Evolutionary conservation across 1,284 basidiomycete genomes (phyloP), one percentile per base, ranked within the genome.

Genomic region (Naganishia sp.): DNA sequence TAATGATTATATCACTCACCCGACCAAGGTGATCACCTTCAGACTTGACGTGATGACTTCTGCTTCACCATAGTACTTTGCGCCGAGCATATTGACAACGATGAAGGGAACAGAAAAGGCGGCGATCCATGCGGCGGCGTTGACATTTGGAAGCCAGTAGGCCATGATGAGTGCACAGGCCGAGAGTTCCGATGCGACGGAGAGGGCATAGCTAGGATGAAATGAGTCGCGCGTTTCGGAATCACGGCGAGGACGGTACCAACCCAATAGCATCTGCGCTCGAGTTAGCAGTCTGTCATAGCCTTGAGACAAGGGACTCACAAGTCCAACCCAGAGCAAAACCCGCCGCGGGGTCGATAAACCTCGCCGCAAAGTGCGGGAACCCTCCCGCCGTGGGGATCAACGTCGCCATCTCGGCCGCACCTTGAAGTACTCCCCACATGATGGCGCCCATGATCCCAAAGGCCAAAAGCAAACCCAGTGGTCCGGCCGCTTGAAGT

Each of bases 301-400:
- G 23, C 48, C 36, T 52, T 33, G 49, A 50, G n/a, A 55, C 44
- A 57, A 28, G 21, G 33, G 31, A 61, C 59, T 63, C 42, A 57
- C 68, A 70, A 44, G 65, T 64, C 67, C 65, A 33, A 67, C 79
- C 79, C 72, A 83, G 70, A 65, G 81, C 81, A 67, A 83, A 83
- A 21, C 81, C 81, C 15, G 84, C 71, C 10, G 81, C 78, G 11
- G 82, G 81, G 68, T 84, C 81, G 61, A 84, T 81, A 72, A 85
- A 85, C 18, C 84, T 80, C 15, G 73, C 67, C 13, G 75, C 73
- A 59, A 78, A 79, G 63, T 78, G 75, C 13, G 77, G 77, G 71
- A 79, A 79, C 18, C 73, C 76, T 33, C 79, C 79, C 1, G 77
- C 65, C 23, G 78, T 74, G 6, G 79, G 78, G 68, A 72, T 44